Evolutionary conservation across 169 alveolate species (phyloP).

Genomic region (Eimeria acervulina): DNA sequence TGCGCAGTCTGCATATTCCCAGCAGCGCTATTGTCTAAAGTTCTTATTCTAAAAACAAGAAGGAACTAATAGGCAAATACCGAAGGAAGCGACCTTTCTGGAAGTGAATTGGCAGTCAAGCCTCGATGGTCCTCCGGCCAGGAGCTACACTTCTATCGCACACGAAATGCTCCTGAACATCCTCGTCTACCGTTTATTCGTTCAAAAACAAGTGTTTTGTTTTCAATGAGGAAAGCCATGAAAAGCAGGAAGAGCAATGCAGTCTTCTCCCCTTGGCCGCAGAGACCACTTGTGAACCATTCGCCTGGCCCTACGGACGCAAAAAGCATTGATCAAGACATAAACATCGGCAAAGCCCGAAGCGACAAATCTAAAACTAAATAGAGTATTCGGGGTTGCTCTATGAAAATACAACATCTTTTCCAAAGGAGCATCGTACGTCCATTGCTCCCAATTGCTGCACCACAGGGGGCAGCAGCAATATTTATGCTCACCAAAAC

Average conservation of each 20-base stretch:
- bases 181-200: background rate
- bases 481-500: background rate
- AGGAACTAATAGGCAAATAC: background rate
- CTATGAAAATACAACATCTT: background rate
- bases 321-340: background rate
- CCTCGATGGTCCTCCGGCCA: constrained; percentile 14
- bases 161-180: background rate
- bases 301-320: background rate
- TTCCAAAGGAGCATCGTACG: background rate
- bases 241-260: background rate
- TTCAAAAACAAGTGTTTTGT: background rate
- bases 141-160: background rate
- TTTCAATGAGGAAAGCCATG: background rate
- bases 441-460: background rate
- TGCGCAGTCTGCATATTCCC: background rate
- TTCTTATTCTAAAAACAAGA: background rate
- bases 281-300: constrained; percentile 3
- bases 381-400: background rate
- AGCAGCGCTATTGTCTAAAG: background rate
- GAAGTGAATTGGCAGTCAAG: background rate
- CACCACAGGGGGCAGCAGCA: background rate
- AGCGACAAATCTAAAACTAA: background rate
- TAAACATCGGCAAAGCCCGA: background rate
- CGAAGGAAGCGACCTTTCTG: background rate
- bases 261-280: background rate